A percentile compares a stretch with the other conserved stretches of the same genome.
Conservation (phyloP, 2,329 filamentous ascomycete genomes). For the Aspergillus sp. region DNA sequence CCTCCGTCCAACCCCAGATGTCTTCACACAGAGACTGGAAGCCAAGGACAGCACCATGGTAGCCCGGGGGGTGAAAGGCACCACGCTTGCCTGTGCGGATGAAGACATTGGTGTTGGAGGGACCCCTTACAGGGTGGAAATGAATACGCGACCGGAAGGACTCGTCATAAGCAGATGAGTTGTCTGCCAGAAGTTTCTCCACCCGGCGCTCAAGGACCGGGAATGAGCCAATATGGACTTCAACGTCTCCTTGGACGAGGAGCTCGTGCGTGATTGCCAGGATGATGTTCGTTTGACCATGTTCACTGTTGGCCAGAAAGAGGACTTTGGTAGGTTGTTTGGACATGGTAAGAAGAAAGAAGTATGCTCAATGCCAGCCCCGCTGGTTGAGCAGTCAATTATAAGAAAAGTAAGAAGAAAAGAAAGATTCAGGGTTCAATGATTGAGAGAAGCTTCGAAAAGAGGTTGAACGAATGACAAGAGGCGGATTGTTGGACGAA, state of each 20-base stretch:
- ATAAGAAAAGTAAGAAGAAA: too few relatives aligned
- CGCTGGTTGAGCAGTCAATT: background rate
- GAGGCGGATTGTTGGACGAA: background rate
- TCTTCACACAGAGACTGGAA: constrained; percentile 31
- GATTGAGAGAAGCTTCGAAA: background rate
- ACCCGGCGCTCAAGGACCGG: constrained; percentile 37
- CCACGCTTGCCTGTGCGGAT: constrained; percentile 29
- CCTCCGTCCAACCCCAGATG: constrained; percentile 40
- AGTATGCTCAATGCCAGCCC: background rate
- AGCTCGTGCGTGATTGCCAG: constrained; percentile 48
- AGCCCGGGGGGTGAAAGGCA: constrained; percentile 35
- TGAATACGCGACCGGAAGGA: constrained; percentile 18
- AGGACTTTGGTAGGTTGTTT: constrained; percentile 32
- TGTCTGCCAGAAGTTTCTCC: constrained; percentile 27
- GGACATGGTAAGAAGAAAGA: constrained; percentile 15
- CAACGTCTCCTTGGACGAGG: constrained; percentile 36
- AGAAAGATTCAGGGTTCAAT: background rate
- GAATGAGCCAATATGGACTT: constrained; percentile 52
- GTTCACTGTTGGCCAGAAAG: constrained; percentile 50
- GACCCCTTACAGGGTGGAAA: constrained; percentile 40
- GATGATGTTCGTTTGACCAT: constrained; percentile 51
- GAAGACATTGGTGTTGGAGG: constrained; percentile 37
- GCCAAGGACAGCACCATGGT: constrained; percentile 38
- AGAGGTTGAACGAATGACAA: background rate
- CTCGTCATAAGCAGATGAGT: constrained; percentile 22